Base-by-base conservation (phyloP, 371 early-diverging fungal species). In the Coemansia sp. region DNA sequence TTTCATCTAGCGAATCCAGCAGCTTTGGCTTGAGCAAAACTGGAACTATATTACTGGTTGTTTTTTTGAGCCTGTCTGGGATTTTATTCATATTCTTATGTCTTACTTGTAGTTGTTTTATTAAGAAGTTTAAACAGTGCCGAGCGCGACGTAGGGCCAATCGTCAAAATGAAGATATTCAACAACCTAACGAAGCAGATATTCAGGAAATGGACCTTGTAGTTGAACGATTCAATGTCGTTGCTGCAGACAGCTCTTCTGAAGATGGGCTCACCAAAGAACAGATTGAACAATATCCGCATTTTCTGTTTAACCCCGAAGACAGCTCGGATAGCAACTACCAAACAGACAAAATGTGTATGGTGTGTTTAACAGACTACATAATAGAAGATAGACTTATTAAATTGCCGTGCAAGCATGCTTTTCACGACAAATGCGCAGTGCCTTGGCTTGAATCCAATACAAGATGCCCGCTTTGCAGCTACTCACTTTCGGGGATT, bases 281-380 rank as follows among this genome's bases (percentile, higher is more conserved):
- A 4, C 6, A 12, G 7, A 54, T 54, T 26, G 26, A 18, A 5
- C 26, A 54, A 14, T 23, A 26, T 25, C n/a, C 16, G n/a, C 55
- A 28, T 8, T 23, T 16, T 23, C 6, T 7, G 28, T 54, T 28
- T 28, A 11, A 14, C 12, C 16, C 55, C 1, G 7, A 5, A 5
- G 28, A 7, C 3, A 16, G 4, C 55, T 28, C 55, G 3, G 28
- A 54, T 4, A 25, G 6, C 12, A 11, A 30, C 25, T 54, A 54
- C 14, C 23, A 54, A 16, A 62, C 61, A 0, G 37, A 48, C 18
- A 23, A 33, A 11, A 33, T 48, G 20, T 91, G 91, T 64, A 80
- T 85, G 20, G 86, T 91, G 16, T 91, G 91, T 68, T 59, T 89
- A 40, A 82, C 82, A 28, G 85, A 85, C 7, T 89, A 86, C 71